Conservation (phyloP, 345 rosid species). For the Kandelia obovata region DNA sequence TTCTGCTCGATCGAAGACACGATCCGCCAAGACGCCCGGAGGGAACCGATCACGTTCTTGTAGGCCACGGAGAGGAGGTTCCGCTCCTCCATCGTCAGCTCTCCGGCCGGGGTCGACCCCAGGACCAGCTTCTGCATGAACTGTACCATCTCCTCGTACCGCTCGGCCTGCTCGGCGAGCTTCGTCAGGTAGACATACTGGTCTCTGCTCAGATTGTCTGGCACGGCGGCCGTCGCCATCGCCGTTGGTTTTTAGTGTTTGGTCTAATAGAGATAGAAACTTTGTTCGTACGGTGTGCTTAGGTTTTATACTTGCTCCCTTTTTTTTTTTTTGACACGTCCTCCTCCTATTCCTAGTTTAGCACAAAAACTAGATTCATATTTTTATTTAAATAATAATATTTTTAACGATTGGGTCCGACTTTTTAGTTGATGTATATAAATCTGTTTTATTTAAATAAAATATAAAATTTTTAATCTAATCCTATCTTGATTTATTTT, state of each 20-base stretch:
- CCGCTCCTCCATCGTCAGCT: conserved; percentile 37
- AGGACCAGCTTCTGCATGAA: conserved; percentile 34
- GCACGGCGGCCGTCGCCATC: background rate
- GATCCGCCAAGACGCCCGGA: conserved; percentile 37
- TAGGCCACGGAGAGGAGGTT: conserved; percentile 39
- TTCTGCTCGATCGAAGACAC: conserved; percentile 31
- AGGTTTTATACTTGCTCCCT: too few relatives aligned
- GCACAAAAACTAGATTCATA: too few relatives aligned
- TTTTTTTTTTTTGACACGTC: background rate
- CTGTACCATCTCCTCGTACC: conserved; percentile 40
- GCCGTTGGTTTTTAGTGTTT: background rate
- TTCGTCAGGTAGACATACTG: conserved; percentile 32
- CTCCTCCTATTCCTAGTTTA: too few relatives aligned
- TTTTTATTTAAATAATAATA: too few relatives aligned
- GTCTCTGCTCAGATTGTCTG: background rate
- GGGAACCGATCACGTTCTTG: conserved; percentile 40
- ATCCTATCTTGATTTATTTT: too few relatives aligned
- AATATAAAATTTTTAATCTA: too few relatives aligned
- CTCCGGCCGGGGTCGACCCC: conserved; percentile 12
- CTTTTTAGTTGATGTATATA: too few relatives aligned
- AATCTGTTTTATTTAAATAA: too few relatives aligned
- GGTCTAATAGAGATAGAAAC: background rate
- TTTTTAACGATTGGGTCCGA: too few relatives aligned
- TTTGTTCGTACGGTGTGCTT: background rate
- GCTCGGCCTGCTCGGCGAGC: conserved; percentile 35